Percentiles rank a stretch among this genome's conserved stretches.
Conservation (phyloP, 2,329 filamentous ascomycete species). For the Apiospora rasikravindrae region DNA sequence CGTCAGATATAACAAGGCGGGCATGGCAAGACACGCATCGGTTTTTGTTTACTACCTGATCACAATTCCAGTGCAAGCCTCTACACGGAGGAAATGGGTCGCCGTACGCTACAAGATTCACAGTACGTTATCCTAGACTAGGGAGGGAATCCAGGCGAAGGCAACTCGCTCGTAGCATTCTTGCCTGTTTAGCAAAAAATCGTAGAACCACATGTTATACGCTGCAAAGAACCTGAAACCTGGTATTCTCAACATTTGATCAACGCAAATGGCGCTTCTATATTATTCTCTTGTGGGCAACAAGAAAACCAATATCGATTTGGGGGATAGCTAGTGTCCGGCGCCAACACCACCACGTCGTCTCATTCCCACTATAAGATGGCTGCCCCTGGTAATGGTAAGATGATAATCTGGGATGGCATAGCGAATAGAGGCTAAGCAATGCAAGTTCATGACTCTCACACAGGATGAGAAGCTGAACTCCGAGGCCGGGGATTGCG, state of each 20-base stretch:
- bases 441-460: constrained; percentile 2
- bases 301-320: neutral
- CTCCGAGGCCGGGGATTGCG: neutral
- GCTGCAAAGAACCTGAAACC: neutral
- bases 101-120: too few species aligned
- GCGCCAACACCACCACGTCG: neutral
- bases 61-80: too few species aligned
- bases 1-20: too few species aligned
- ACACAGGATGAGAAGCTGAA: neutral
- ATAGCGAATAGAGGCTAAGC: neutral
- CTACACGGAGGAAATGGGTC: too few species aligned
- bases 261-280: neutral
- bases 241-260: neutral
- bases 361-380: too few species aligned
- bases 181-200: neutral
- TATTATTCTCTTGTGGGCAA: neutral
- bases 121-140: too few species aligned
- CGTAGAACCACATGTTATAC: too few species aligned
- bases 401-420: neutral
- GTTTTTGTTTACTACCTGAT: too few species aligned
- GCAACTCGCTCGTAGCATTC: neutral
- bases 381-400: neutral
- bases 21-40: too few species aligned
- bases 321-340: neutral
- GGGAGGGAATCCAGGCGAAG: too few species aligned